Conservation (phyloP, 495 filamentous ascomycete genomes). For the Choiromyces venosus region DNA sequence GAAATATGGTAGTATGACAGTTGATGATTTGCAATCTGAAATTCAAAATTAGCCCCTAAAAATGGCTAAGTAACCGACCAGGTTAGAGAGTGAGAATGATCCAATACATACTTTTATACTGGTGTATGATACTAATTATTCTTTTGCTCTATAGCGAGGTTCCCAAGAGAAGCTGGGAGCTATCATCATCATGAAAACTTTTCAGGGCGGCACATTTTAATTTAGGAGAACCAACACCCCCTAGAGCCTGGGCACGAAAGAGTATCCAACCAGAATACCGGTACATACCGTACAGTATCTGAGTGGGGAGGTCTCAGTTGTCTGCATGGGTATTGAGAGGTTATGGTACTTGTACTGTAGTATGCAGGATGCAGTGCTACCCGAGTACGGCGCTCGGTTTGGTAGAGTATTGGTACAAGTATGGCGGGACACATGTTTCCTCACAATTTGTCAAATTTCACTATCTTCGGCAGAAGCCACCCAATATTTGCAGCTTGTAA, state of each 20-base stretch:
- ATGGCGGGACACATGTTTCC: background rate
- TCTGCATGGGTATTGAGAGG: too few relatives aligned
- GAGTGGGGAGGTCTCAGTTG: background rate
- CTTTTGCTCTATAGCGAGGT: background rate
- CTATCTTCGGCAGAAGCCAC: background rate
- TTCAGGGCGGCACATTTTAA: background rate
- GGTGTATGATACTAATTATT: background rate
- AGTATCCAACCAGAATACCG: background rate
- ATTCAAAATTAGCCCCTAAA: background rate
- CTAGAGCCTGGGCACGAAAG: background rate
- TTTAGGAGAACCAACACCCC: background rate
- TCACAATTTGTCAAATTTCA: background rate
- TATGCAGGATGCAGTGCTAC: background rate
- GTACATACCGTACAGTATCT: too few relatives aligned
- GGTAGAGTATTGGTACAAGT: too few relatives aligned
- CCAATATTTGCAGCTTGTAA: background rate
- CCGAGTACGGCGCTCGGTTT: too few relatives aligned
- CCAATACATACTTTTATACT: background rate
- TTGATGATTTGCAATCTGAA: background rate
- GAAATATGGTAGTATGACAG: background rate
- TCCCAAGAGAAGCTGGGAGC: background rate
- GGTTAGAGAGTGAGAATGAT: background rate
- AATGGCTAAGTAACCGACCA: background rate
- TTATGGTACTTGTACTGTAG: too few relatives aligned
- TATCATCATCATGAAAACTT: background rate